Evolutionary conservation across 768 basidiomycete species (phyloP).

Genomic region (Mrakia hoshinonis): DNA sequence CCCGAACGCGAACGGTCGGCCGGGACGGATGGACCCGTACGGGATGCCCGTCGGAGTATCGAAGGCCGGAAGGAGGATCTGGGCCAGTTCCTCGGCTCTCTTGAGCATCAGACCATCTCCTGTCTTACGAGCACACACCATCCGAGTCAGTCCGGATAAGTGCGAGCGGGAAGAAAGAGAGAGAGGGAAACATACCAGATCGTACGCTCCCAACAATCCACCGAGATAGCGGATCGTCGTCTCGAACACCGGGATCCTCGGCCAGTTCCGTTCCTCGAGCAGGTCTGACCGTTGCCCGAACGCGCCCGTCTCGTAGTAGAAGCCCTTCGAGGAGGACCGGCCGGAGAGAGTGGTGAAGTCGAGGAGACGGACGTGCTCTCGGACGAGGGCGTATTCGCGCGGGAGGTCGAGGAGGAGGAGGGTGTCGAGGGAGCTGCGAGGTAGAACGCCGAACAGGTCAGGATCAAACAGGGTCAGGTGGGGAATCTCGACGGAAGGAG

Average conservation of each 20-base stretch:
- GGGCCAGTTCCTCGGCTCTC: slow-evolving; percentile 42
- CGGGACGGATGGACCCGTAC: slow-evolving; percentile 38
- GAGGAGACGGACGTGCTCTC: slow-evolving; percentile 36
- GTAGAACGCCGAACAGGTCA: too few species aligned
- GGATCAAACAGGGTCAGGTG: not conserved
- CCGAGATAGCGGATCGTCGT: slow-evolving; percentile 46
- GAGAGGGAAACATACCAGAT: slow-evolving; percentile 30
- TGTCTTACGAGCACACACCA: slow-evolving; percentile 31
- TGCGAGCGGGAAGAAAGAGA: not conserved
- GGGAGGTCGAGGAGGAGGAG: slow-evolving; percentile 36
- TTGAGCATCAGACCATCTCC: slow-evolving; percentile 43
- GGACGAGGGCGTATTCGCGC: slow-evolving; percentile 36
- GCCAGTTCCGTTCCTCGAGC: slow-evolving; percentile 1
- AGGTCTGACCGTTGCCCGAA: not conserved
- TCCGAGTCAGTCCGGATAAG: not conserved
- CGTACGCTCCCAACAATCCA: slow-evolving; percentile 43
- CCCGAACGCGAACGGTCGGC: slow-evolving; percentile 26
- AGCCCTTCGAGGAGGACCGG: not conserved
- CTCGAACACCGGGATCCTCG: slow-evolving; percentile 41
- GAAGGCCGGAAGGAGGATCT: slow-evolving; percentile 39
- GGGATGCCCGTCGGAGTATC: slow-evolving; percentile 41
- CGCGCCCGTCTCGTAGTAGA: not conserved
- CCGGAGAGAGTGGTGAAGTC: slow-evolving; percentile 35
- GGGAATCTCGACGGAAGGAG: not conserved
- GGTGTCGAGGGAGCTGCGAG: slow-evolving; percentile 33